Base-by-base conservation (phyloP, 2,329 filamentous ascomycete species). In the Neoscytalidium dimidiatum region DNA sequence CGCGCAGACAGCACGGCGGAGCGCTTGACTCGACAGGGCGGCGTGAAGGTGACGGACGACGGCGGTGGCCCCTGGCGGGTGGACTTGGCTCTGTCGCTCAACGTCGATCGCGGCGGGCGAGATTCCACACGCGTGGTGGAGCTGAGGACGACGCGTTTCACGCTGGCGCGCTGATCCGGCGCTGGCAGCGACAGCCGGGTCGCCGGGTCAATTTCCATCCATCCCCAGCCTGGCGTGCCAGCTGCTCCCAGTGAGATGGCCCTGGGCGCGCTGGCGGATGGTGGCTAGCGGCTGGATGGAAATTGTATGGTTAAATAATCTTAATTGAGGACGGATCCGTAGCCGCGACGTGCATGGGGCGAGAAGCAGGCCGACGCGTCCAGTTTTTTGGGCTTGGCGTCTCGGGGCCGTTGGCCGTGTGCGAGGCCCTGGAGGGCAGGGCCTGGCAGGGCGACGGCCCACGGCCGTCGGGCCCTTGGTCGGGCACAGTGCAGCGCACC, bases 301-400 rank as follows among this genome's bases (percentile, higher is more conserved):
- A 29, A 60, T 60, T 60, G 56, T 60, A 60, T 60, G 41, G 56
- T 60, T 60, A 60, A 60, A 60, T 60, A 44, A 46, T 60, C 38
- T 60, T 60, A 60, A 46, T 58, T 58, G 56, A 31, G 38, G 38
- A 46, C 56, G 56, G 56, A 46, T 44, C 56, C 56, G 56, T 11
- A 1, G 56, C 43, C 56, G 56, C 56, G 29, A 60, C 56, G 56
- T 60, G 56, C 56, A 46, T 28, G 56, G 41, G 38, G 28, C 56
- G 41, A 60, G 56, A 23, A 31, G 53, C 56, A 60, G 56, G 13
- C 35, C 56, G 56, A 44, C 56, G 56, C 56, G 28, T 46, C 43
- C 41, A 60, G 56, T 28, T 41, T 9, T 31, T 8, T 33, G 49
- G 17, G 28, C 49, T 60, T 44, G 41, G 41, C 38, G n/a, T 17